Evolutionary conservation across 2,329 filamentous ascomycete genomes (phyloP), one percentile per base, ranked within the genome.

Genomic region (Trichoderma simmonsii): DNA sequence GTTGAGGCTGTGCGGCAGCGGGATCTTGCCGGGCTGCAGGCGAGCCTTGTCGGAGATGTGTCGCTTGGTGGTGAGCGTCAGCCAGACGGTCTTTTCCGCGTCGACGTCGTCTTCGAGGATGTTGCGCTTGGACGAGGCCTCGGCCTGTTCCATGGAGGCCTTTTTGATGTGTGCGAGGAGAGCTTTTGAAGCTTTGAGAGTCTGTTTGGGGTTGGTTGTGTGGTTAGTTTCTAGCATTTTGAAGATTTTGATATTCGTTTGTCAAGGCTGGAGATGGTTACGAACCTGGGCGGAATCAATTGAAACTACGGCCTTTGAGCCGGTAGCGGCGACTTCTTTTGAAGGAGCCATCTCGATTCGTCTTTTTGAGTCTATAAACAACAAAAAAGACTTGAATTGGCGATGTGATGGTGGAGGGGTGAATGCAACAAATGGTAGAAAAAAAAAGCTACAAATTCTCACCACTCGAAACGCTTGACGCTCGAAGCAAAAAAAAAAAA

Each of bases 1-100:
- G 83, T 93, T 91, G 74, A 97, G 87, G 11, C 92, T 86, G 82
- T 97, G 91, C 62, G 94, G 93, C 68, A 97, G 85, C 75, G 86
- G 77, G 78, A 98, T 93, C 83, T 95, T 97, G 81, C 89, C 88
- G 32, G 95, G 94, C 86, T 97, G 95, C 76, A 97, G 86, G 70
- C 90, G 88, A 80, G 89, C 90, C 82, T 93, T 91, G 83, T 97
- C 92, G 79, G 83, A 80, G 69, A 91, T 88, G 82, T 91, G 88
- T 76, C 86, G 86, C 84, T 91, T 91, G 74, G 89, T 91, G 66
- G 88, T 90, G 75, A 91, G 80, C 43, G 85, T 89, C 59, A 91
- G 83, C 87, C 88, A 91, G 78, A 91, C 82, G 62, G 89, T 88
- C 4, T 83, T 85, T 73, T 88, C 85, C 66, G 81, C 81, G 24